A percentile compares a stretch with the other conserved stretches of the same genome.
These are phyloP conservation scores for Pulveroboletus sp. DNA, from an alignment of 768 basidiomycete genomes.

Conservation along the genomic window DNA sequence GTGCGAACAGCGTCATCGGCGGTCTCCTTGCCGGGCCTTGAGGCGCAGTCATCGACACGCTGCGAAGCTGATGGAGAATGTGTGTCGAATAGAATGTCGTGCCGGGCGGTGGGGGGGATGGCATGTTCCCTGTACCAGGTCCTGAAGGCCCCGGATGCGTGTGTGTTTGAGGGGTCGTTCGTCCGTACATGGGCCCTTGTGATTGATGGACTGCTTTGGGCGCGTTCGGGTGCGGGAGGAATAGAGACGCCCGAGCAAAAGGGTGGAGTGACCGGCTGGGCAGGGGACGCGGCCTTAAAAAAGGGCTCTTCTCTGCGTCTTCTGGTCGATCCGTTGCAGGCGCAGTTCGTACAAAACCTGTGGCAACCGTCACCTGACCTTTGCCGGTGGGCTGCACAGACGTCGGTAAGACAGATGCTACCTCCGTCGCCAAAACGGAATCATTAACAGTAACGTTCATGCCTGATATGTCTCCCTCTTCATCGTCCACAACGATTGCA, in stretches of 20 bases:
- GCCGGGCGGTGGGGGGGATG: constrained; percentile 17
- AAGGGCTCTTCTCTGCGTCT: constrained; percentile 13
- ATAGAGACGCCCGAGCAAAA: constrained; percentile 38
- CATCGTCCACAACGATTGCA: constrained; percentile 19
- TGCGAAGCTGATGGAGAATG: constrained; percentile 25
- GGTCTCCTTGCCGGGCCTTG: constrained; percentile 23
- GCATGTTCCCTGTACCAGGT: constrained; percentile 4
- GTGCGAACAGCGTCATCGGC: constrained; percentile 54
- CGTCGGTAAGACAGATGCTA: constrained; percentile 3
- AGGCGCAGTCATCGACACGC: constrained; percentile 1
- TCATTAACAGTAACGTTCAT: constrained; percentile 3
- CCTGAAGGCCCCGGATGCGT: constrained; percentile 4
- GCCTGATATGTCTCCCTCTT: constrained; percentile 2
- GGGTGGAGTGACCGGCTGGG: constrained; percentile 18
- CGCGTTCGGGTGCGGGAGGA: constrained; percentile 53
- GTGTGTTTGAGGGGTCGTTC: constrained; percentile 22
- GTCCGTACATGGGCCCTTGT: constrained; percentile 59
- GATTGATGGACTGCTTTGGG: constrained; percentile 35
- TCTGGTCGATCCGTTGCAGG: neutral
- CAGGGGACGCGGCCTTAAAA: constrained; percentile 26
- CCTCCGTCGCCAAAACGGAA: constrained; percentile 11
- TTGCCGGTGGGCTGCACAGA: constrained; percentile 12
- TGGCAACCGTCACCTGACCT: constrained; percentile 11
- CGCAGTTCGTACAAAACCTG: constrained; percentile 11
- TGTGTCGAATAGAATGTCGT: constrained; percentile 27